Evolutionary conservation across 2,329 filamentous ascomycete genomes (phyloP), one percentile per base, ranked within the genome.

Genomic region (Sclerotiophoma versabilis): DNA sequence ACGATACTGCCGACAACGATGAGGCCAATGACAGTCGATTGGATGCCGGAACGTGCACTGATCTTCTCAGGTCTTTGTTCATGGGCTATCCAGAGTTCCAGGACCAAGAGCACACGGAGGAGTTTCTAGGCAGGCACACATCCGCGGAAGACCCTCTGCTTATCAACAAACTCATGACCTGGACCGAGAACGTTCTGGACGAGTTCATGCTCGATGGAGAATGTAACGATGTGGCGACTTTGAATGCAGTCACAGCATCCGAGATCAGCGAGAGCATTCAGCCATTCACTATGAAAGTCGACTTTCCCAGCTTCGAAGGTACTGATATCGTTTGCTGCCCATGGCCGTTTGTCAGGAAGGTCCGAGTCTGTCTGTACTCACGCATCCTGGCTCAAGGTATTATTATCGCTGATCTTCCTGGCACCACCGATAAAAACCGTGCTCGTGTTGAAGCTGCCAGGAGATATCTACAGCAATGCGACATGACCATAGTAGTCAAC

Each of bases 291-390:
- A 19, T 47, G 39, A 19, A 30, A 32, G 17, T 49, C 22, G 19
- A 23, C 0, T 20, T 60, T 25, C 49, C 60, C 1, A 46, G 20
- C 5, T 63, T 62, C 23, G 30, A 48, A 4, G 60, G 51, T 4
- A 64, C 54, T 3, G 15, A 33, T 9, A 52, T 67, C 0, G 11
- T 37, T 3, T 68, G 49, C 45, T 61, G 49, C 1, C 63, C 63
- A 10, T 70, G 65, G 62, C 66, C 66, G 1, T 45, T 71, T 0
- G 65, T 71, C 7, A 50, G 54, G 30, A 23, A 55, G 1, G 49
- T 69, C 4, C 47, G 53, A 43, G 52, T 56, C 4, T 36, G 8
- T n/a, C 30, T 65, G 1, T 34, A 54, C n/a, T 56, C 47, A 1
- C 37, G 23, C 1, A 43, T 66, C 2, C 48, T 65, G 0, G 20